Evolutionary conservation across 1,284 basidiomycete species (phyloP), one percentile per base, ranked within the genome.

Genomic region (Pulveroboletus sp.): DNA sequence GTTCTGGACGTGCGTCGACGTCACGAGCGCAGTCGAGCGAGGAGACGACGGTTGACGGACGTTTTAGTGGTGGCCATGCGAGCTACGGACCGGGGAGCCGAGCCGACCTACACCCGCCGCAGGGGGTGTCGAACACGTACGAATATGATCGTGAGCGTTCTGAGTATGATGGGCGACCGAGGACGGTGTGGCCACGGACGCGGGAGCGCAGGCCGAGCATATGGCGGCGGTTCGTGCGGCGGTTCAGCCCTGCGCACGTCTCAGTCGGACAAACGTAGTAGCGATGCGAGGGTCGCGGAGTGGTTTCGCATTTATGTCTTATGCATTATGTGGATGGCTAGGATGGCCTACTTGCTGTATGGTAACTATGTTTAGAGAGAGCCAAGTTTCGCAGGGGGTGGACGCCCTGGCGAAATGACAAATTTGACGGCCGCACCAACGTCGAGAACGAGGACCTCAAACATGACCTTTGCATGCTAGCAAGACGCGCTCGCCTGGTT

Each of bases 161-260:
- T 24, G 54, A 49, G n/a, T n/a, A n/a, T 5, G 26, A 33, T 8
- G 58, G 55, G 15, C 48, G 42, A 10, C 29, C 31, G 12, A 44
- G 57, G 40, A 43, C 14, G 31, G 18, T 38, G 39, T 49, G 57
- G 29, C 49, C 49, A 8, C 40, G 26, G 18, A 38, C 10, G 25
- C 62, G 64, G 7, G 62, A 69, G 35, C 68, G 66, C 20, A 51
- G 60, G 5, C 62, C 62, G 18, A 67, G 68, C 2, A 29, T 71
- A 14, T 67, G 66, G 66, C 57, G 58, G 49, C 63, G 65, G 35
- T 62, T 67, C 20, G 67, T 69, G 43, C 56, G 63, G 20, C 67
- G 69, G 29, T 68, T 67, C 2, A 61, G 54, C 39, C 58, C 59
- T n/a, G 59, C 65, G 42, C 64, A 57, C 3, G 54, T 43, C 14